phyloP scores from a whole-genome alignment of 129 eudicot genomes.

The Lonicera japonica region DNA sequence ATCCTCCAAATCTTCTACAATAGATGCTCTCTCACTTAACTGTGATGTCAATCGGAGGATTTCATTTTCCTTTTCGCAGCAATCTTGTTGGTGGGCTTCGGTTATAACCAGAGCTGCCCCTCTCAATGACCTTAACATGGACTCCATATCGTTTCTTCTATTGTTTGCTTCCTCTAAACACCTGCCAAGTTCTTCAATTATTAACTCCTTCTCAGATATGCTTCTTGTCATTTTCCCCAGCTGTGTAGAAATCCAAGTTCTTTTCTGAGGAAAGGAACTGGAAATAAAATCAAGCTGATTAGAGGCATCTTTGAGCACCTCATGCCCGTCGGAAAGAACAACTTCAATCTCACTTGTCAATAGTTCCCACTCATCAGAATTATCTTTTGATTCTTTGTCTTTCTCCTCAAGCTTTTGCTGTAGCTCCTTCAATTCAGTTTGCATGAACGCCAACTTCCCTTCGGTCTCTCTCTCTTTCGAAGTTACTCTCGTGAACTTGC shows the following conservation, averaged over 20 bases:
- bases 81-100: conserved; percentile 76
- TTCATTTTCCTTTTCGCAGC: conserved; percentile 58
- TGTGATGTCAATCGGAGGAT: conserved; percentile 38
- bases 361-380: conserved; percentile 40
- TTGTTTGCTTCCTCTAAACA: conserved; percentile 60
- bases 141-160: conserved; percentile 63
- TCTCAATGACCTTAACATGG: conserved; percentile 77
- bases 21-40: conserved; percentile 34
- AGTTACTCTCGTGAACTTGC: conserved; percentile 40
- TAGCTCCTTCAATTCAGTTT: conserved; percentile 29
- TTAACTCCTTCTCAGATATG: conserved; percentile 62
- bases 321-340: conserved; percentile 55
- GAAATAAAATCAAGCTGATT: conserved; percentile 44
- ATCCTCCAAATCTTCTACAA: conserved; percentile 29
- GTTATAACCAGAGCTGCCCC: conserved; percentile 83
- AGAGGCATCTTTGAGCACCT: conserved; percentile 54
- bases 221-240: conserved; percentile 49
- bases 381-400: conserved; percentile 33
- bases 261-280: conserved; percentile 31
- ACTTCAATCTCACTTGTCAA: conserved; percentile 59
- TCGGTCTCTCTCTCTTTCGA: conserved; percentile 47
- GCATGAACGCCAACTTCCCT: conserved; percentile 29
- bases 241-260: conserved; percentile 46
- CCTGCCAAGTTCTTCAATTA: conserved; percentile 53
- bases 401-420: conserved; percentile 41